Base-by-base conservation (phyloP, 208 protist species). In the Phytomonas francai region DNA sequence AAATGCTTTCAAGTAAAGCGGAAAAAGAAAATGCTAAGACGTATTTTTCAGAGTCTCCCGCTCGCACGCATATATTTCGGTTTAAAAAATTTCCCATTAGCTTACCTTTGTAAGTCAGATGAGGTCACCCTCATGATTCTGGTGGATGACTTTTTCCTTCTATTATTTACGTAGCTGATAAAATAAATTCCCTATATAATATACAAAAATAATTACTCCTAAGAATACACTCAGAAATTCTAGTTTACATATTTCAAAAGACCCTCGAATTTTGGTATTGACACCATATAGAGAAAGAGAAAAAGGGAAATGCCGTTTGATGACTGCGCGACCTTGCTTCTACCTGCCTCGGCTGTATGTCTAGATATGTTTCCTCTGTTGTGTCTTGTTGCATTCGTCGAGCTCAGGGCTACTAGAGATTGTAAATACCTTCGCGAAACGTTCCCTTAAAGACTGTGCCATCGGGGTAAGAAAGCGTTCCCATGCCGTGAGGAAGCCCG, bases 381-480 rank as follows among this genome's bases (percentile, higher is more conserved):
- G 19, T 25, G 19, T 22, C 19, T 25, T 54, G 4, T 54, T 3
- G 45, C 45, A 54, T 25, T 54, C 25, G 5, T 54, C 45, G 19
- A 54, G 16, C 22, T 54, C 45, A 54, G 19, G 25, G 6, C 45
- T 54, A 30, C 79, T 84, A 96, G 30, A 93, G 76, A 16, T 79
- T 33, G 70, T 96, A 96, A 31, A 84, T 68, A 30, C 92, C 92
- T 22, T 93, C 66, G 22, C 60, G 34, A 74, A 93, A 97, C 7
- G 25, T 60, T 6, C 92, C 92, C 29, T 85, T 71, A 71, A 95
- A 97, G 14, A 77, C 78, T 12, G 92, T 95, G 34, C 74, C 79
- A 70, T 97, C 89, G 14, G 85, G 77, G 73, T 95, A 97, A 4
- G 70, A 77, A 57, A 95, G 69, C 29, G 73, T 64, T 11, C 92